Base-by-base conservation (phyloP, 2,329 filamentous ascomycete genomes). In the Colletotrichum zoysiae region DNA sequence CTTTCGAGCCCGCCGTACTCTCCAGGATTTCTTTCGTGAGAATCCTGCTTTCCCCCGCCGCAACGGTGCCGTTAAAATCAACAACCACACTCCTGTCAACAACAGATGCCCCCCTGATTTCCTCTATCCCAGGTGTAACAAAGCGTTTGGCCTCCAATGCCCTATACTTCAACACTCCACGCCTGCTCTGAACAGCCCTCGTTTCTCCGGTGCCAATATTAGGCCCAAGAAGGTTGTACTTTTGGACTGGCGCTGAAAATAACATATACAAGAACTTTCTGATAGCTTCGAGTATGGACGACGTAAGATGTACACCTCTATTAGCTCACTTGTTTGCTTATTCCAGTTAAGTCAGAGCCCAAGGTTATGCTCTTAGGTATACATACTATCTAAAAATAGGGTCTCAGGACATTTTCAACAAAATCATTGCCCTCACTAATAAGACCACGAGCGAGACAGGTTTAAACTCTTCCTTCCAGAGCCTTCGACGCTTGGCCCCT, bases 161-260 rank as follows among this genome's bases (percentile, higher is more conserved):
- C 5, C 86, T 86, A 86, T 91, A 67, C 79, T 91, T 14, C 88
- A 90, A 76, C 66, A 88, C 5, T 89, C 88, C 2, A 89, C 86
- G n/a, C 88, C 88, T 60, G 85, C 88, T 0, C 78, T 90, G n/a
- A 80, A 83, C 2, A 88, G 86, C 74, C 84, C 84, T 11, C 85
- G 85, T 8, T 90, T 89, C 72, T 82, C 80, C 14, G 80, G 83
- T 3, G 87, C 86, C 76, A 81, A 87, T 71, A 85, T 90, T 77
- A 87, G 86, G 80, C 89, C 89, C 38, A 91, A 90, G 85, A 91
- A 91, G 82, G 88, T 91, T 77, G 89, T 90, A 90, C 79, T 90
- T 90, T 81, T 90, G 88, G 88, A 89, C 88, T 64, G 88, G 85
- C 23, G 83, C 89, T 44, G 89, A 87, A 46, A 88, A 90, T 76